Percentiles rank a stretch among this genome's conserved stretches.
Conservation (phyloP, 306 rosid genomes). For the Hippophae tibetana region DNA sequence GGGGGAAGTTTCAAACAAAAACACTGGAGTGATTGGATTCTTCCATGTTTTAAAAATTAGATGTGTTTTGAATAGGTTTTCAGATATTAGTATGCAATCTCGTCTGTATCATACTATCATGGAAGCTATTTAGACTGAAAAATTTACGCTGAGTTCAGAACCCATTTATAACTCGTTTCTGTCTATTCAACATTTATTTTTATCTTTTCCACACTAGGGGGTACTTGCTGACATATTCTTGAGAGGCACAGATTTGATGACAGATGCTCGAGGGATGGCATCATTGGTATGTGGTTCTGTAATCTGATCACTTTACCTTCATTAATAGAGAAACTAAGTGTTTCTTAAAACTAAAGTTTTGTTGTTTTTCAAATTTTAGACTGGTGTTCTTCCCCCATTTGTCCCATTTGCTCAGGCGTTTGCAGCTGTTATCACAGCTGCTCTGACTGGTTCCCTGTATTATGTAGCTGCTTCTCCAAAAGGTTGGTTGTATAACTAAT, state of each 20-base stretch:
- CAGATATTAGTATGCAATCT: no score
- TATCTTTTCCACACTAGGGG: constrained; percentile 39
- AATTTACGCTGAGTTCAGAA: constrained; percentile 2
- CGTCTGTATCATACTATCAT: not conserved
- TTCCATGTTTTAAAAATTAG: no score
- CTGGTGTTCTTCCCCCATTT: constrained; percentile 84
- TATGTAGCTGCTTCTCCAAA: constrained; percentile 91
- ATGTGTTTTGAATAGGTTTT: no score
- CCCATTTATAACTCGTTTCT: constrained; percentile 1
- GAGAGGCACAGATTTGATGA: constrained; percentile 63
- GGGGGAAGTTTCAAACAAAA: no score
- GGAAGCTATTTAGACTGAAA: not conserved
- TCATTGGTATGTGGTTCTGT: constrained; percentile 46
- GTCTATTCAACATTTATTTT: not conserved
- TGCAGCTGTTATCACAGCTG: constrained; percentile 89
- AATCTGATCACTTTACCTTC: not conserved
- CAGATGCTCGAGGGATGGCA: constrained; percentile 87
- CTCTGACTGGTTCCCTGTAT: constrained; percentile 81
- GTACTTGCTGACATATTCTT: constrained; percentile 84
- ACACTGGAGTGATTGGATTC: no score
- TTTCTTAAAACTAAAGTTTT: constrained; percentile 15
- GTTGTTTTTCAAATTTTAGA: constrained; percentile 30
- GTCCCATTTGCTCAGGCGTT: constrained; percentile 98
- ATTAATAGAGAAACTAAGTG: not conserved
- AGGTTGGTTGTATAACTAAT: constrained; percentile 31